Base-by-base conservation (phyloP, 176 grass and related monocot genomes). In the Stipa capillata region DNA sequence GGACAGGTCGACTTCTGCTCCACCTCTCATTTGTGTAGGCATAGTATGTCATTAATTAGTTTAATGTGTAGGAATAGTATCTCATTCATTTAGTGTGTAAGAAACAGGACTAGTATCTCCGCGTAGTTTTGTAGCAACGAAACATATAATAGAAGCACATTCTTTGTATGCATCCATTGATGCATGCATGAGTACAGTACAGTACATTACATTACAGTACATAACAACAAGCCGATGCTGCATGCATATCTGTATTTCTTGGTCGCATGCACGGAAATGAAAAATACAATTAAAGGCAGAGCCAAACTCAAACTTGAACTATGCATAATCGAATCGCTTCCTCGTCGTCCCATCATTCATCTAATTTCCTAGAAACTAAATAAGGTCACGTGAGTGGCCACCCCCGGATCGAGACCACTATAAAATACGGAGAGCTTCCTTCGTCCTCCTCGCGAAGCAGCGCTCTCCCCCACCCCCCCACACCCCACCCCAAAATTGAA, bases 151-250 rank as follows among this genome's bases (percentile, higher is more conserved):
- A 55, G 52, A 25, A 25, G 8, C n/a, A 12, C n/a, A 55, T n/a
- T n/a, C n/a, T 10, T 8, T 53, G 2, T 53, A 23, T 12, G n/a
- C n/a, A 17, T 0, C 3, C 21, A 17, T 44, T 7, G 6, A 69
- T 69, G 65, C 66, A 69, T 70, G 42, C 67, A 70, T 20, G n/a
- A n/a, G n/a, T n/a, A n/a, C n/a, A n/a, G n/a, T n/a, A 56, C 34
- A 14, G 21, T 74, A 56, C 33, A 25, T 7, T 24, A 9, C 8
- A 15, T 27, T 6, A 3, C 24, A 69, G 24, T n/a, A n/a, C n/a
- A n/a, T n/a, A n/a, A n/a, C n/a, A n/a, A n/a, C n/a, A n/a, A n/a
- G 40, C 39, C 28, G 41, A n/a, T n/a, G 7, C 20, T 67, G 39
- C 37, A 67, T 42, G 21, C 39, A 10, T 6, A 49, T 36, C 28